Evolutionary conservation across 495 filamentous ascomycete species (phyloP), one percentile per base, ranked within the genome.

Genomic region (Cairneyella variabilis): DNA sequence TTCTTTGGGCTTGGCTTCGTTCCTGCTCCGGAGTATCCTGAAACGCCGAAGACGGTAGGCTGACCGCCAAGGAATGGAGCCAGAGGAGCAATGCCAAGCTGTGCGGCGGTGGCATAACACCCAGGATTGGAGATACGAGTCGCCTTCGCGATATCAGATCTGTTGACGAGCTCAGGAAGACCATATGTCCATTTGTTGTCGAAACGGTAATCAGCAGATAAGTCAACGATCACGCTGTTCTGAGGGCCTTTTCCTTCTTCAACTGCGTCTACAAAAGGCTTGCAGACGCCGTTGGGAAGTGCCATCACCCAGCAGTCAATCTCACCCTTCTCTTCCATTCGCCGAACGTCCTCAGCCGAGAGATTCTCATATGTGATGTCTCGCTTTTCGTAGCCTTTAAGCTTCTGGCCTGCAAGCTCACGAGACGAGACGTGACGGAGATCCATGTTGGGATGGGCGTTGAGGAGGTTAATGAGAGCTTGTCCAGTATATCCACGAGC

Each of bases 281-380:
- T 90, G 78, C 91, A 96, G 51, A 98, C 90, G 44, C 93, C 93
- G 63, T 98, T 98, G 11, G 93, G 93, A 23, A 98, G 79, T 32
- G 93, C 93, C 90, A 97, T 95, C 28, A 98, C 89, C 90, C 91
- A 97, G 73, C 90, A 95, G 74, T 98, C 93, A 48, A 98, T 89
- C 48, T 93, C 86, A n/a, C 87, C 87, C 38, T 86, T 85, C 64
- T 88, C 83, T 58, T 91, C 89, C 90, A 97, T 95, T 48, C 84
- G 82, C 47, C 88, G 83, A 20, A 97, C 87, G 64, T 97, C 92
- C 48, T 98, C 93, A 36, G 89, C 79, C 57, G 81, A 83, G 28
- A 97, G 77, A 68, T 92, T 96, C 73, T 95, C 90, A 67, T 97
- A 98, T 59, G 80, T 88, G 47, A 97, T 90, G 32, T 95, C 84